Percentiles rank a stretch among this genome's conserved stretches.
phyloP scores from a whole-genome alignment of 176 grass and related monocot genomes.

The Oryza rufipogon region DNA sequence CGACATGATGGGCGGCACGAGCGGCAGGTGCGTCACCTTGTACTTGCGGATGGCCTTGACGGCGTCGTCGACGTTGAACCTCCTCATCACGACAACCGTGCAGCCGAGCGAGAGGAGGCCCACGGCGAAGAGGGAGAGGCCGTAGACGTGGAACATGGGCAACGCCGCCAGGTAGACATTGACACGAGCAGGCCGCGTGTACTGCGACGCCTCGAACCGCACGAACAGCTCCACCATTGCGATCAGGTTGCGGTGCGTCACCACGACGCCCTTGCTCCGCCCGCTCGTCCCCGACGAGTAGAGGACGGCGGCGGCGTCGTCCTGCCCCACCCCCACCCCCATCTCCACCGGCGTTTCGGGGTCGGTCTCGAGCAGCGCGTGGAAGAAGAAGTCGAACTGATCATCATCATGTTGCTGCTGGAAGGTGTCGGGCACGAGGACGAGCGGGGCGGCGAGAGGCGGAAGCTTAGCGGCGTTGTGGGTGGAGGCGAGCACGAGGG shows the following conservation, averaged over 20 bases:
- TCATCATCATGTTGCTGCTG: not conserved
- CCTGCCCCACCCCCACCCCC: not conserved
- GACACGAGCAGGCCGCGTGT: constrained; percentile 50
- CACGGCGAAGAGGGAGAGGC: constrained; percentile 74
- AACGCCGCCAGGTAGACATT: constrained; percentile 79
- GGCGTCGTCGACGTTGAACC: constrained; percentile 54
- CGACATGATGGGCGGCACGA: constrained; percentile 71
- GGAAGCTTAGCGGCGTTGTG: not conserved
- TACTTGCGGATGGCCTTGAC: constrained; percentile 52
- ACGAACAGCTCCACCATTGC: constrained; percentile 75
- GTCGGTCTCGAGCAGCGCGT: constrained; percentile 34
- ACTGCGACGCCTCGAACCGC: constrained; percentile 69
- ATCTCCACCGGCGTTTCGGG: not conserved
- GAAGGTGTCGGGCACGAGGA: not conserved
- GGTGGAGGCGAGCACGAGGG: not conserved
- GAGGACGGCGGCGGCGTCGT: not conserved
- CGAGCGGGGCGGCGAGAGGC: not conserved
- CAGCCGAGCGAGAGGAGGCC: constrained; percentile 78
- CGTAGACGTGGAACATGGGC: constrained; percentile 97
- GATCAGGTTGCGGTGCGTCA: constrained; percentile 68
- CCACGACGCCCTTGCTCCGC: constrained; percentile 45
- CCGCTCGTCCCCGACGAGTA: not conserved
- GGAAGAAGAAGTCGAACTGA: constrained; percentile 62
- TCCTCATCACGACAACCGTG: constrained; percentile 75
- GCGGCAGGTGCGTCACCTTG: constrained; percentile 73